These are phyloP conservation scores for Colletotrichum endophyticum DNA, from an alignment of 2,329 filamentous ascomycete species.

Conservation along the genomic window DNA sequence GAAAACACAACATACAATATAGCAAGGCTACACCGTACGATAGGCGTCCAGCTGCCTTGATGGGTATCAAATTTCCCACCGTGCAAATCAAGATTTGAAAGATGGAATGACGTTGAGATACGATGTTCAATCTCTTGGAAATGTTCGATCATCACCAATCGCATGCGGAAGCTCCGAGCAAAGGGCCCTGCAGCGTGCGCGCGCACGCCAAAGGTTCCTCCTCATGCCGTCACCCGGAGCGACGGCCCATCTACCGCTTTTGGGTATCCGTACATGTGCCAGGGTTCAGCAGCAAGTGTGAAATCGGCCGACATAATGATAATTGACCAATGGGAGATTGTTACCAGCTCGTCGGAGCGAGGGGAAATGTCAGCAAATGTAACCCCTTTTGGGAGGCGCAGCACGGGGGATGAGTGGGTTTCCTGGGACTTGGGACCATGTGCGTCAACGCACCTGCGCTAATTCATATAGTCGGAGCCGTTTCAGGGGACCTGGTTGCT, in stretches of 20 bases:
- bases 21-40: neutral
- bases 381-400: neutral
- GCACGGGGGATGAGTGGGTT: neutral
- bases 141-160: neutral
- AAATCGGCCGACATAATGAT: neutral
- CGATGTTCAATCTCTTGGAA: neutral
- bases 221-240: neutral
- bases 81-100: neutral
- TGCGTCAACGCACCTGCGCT: neutral
- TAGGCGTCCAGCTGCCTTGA: neutral
- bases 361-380: neutral
- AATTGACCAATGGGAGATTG: neutral
- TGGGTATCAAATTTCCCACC: neutral
- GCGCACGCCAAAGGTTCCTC: neutral
- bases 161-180: neutral
- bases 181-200: neutral
- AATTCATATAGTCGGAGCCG: neutral
- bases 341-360: neutral
- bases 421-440: slow-evolving; percentile 1
- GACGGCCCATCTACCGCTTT: neutral
- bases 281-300: neutral
- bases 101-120: neutral
- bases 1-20: neutral
- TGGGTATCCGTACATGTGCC: neutral
- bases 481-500: neutral